Percentiles rank a stretch among this genome's conserved stretches.
phyloP scores from a whole-genome alignment of 1,139 yeast species.

The Yamadazyma spencermartinsiae region DNA sequence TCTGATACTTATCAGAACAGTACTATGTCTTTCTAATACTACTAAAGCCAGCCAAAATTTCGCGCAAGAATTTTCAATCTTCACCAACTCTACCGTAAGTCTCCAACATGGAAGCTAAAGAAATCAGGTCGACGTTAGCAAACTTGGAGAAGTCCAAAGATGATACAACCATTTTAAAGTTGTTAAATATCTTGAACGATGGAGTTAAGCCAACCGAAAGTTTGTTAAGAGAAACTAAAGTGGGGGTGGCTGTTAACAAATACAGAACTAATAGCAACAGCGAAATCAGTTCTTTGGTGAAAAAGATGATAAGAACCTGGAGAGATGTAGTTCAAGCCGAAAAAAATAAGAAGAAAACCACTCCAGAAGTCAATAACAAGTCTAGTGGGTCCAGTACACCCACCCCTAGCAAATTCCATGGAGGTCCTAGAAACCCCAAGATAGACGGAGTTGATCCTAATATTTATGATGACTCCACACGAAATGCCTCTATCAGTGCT shows the following conservation, averaged over 20 bases:
- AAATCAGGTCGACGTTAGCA: constrained; percentile 67
- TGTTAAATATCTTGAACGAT: constrained; percentile 64
- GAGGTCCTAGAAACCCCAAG: constrained; percentile 69
- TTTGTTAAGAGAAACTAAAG: constrained; percentile 86
- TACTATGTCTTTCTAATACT: no score
- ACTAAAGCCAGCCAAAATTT: no score
- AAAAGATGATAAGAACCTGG: constrained; percentile 84
- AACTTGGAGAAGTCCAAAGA: constrained; percentile 75
- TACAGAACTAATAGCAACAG: constrained; percentile 67
- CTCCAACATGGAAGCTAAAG: constrained; percentile 69
- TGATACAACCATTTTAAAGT: constrained; percentile 64
- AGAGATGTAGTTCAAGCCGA: constrained; percentile 85
- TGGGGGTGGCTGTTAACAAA: constrained; percentile 96
- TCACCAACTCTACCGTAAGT: no score
- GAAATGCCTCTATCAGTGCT: constrained; percentile 84
- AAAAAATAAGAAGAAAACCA: constrained; percentile 47
- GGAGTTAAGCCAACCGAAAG: constrained; percentile 85
- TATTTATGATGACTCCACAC: constrained; percentile 69
- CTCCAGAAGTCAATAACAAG: constrained; percentile 4
- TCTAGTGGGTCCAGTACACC: constrained; percentile 6
- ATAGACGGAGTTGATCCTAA: constrained; percentile 77
- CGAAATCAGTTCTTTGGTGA: constrained; percentile 70
- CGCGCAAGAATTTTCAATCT: no score
- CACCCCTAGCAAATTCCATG: constrained; percentile 23
- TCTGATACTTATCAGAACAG: no score